Conservation (phyloP, 2,329 filamentous ascomycete genomes). For the Taxawa tesnikishii region DNA sequence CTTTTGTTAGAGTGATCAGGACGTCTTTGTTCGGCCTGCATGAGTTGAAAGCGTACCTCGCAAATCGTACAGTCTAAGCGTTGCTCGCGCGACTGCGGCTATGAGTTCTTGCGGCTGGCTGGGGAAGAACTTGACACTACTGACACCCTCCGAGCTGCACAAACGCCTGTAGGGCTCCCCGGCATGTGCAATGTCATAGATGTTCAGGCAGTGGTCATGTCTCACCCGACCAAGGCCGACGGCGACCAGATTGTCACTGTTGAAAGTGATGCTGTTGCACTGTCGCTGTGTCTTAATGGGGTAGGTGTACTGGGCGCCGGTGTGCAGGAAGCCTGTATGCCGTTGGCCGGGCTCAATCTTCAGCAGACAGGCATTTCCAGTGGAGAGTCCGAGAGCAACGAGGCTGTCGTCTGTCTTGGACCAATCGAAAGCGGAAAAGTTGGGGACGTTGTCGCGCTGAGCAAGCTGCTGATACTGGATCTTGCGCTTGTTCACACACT, state of each 20-base stretch:
- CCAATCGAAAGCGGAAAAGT: constrained; percentile 56
- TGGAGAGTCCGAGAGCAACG: constrained; percentile 62
- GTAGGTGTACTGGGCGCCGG: constrained; percentile 44
- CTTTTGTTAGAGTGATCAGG: background rate
- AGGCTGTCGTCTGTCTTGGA: constrained; percentile 50
- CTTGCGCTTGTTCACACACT: constrained; percentile 19
- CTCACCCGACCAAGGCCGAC: constrained; percentile 71
- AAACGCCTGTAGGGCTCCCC: constrained; percentile 41
- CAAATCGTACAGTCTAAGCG: constrained; percentile 65
- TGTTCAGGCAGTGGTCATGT: constrained; percentile 70
- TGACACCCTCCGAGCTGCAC: constrained; percentile 58
- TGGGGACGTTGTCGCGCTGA: constrained; percentile 38
- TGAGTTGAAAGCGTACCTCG: constrained; percentile 41
- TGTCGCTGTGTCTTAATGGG: constrained; percentile 63
- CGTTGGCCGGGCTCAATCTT: constrained; percentile 53
- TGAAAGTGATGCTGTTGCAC: constrained; percentile 74
- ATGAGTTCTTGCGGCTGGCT: constrained; percentile 64
- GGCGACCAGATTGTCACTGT: constrained; percentile 56
- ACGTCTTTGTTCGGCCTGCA: background rate
- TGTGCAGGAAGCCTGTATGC: constrained; percentile 10
- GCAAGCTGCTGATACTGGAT: constrained; percentile 42
- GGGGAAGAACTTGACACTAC: constrained; percentile 71
- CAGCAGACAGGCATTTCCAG: constrained; percentile 63
- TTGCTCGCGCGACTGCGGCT: constrained; percentile 63
- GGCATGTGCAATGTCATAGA: constrained; percentile 61